A percentile compares a stretch with the other conserved stretches of the same genome.
These are phyloP conservation scores for Uronychia setigera DNA, from an alignment of 73 alveolate genomes.

Conservation along the genomic window DNA sequence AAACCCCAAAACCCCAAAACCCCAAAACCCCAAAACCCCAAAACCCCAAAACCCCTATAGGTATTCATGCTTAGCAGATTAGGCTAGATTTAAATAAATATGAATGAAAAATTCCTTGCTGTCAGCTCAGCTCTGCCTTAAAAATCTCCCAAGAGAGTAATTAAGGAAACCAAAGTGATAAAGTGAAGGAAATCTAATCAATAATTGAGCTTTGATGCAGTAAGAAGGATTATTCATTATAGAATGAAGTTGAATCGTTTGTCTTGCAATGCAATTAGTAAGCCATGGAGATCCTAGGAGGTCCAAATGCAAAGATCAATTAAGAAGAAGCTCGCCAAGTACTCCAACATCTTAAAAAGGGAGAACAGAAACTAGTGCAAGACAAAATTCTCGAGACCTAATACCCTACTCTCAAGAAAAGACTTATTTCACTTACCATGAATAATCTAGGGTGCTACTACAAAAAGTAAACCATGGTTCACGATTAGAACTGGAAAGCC, in stretches of 20 bases:
- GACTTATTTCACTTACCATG: constrained; percentile 38
- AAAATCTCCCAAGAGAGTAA: no score
- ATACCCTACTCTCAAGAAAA: constrained; percentile 10
- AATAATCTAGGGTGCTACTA: constrained; percentile 64
- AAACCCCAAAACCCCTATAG: no score
- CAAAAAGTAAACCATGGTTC: constrained; percentile 60
- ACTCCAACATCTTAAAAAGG: not conserved
- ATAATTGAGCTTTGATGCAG: not conserved
- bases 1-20: no score
- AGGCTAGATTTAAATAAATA: no score
- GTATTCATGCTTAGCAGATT: no score
- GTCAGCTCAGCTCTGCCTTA: no score
- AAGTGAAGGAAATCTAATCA: no score
- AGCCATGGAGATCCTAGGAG: not conserved
- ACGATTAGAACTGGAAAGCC: constrained; percentile 61
- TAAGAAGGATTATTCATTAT: not conserved
- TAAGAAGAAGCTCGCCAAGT: not conserved
- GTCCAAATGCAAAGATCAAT: not conserved
- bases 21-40: no score
- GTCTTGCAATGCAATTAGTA: not conserved
- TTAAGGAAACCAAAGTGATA: no score
- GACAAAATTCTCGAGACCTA: not conserved
- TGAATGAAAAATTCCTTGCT: no score
- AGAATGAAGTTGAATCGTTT: not conserved
- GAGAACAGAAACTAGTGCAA: not conserved